Evolutionary conservation across 2,329 filamentous ascomycete species (phyloP).

Genomic region (Talaromyces sp.): DNA sequence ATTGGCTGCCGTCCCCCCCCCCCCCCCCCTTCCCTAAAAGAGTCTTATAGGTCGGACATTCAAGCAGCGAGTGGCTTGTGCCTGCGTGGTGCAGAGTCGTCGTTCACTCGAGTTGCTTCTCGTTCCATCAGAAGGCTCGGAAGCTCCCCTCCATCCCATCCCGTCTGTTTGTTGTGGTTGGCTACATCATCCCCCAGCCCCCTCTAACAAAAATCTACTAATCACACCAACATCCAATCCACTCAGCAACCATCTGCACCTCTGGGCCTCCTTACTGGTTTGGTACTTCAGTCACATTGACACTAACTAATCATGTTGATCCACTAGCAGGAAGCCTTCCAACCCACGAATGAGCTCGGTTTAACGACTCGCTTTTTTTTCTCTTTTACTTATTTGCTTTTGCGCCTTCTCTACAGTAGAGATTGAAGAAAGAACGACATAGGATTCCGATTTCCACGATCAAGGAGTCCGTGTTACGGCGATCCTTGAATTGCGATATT

Average conservation of each 20-base stretch:
- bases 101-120: slow-evolving; percentile 9
- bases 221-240: slow-evolving; percentile 9
- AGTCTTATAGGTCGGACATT: not conserved
- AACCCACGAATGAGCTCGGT: slow-evolving; percentile 11
- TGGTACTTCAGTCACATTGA: slow-evolving; percentile 9
- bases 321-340: slow-evolving; percentile 12
- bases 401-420: not conserved
- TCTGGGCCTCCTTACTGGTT: slow-evolving; percentile 10
- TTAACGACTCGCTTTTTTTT: slow-evolving; percentile 14
- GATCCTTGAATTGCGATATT: slow-evolving; percentile 8
- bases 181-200: slow-evolving; percentile 16
- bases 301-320: slow-evolving; percentile 14
- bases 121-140: slow-evolving; percentile 12
- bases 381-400: slow-evolving; percentile 11
- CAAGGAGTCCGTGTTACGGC: not conserved
- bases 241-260: not conserved
- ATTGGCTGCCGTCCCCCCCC: not conserved
- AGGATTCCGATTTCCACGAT: not conserved
- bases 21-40: not conserved
- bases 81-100: slow-evolving; percentile 27
- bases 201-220: slow-evolving; percentile 5
- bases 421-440: not conserved
- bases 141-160: slow-evolving; percentile 17
- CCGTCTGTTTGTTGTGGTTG: slow-evolving; percentile 17
- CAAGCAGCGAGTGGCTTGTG: slow-evolving; percentile 25